These are phyloP conservation scores for Mixia osmundae DNA, from an alignment of 1,284 basidiomycete genomes.

Conservation along the genomic window DNA sequence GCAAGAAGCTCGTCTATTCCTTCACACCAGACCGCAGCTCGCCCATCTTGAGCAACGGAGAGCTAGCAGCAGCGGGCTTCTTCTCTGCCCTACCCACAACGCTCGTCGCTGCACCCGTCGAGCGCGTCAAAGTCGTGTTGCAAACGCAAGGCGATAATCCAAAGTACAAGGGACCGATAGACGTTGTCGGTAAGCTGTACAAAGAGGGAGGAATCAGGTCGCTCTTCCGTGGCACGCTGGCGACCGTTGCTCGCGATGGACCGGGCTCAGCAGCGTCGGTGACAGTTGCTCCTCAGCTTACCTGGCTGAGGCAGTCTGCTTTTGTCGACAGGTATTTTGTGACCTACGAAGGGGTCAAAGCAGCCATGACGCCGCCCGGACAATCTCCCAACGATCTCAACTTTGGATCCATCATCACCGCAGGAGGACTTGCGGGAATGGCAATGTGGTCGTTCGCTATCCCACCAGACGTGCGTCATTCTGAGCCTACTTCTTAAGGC, in stretches of 20 bases:
- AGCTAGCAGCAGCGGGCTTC: constrained; percentile 83
- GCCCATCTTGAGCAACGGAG: constrained; percentile 41
- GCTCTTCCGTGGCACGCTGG: constrained; percentile 77
- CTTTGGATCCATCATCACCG: constrained; percentile 64
- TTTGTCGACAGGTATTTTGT: constrained; percentile 57
- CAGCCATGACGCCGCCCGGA: constrained; percentile 50
- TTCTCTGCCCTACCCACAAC: constrained; percentile 85
- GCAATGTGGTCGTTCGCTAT: constrained; percentile 96
- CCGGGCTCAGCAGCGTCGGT: constrained; percentile 87
- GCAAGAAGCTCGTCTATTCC: constrained; percentile 64
- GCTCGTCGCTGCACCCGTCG: constrained; percentile 77
- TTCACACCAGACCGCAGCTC: constrained; percentile 39
- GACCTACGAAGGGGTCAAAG: constrained; percentile 86
- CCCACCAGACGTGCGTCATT: constrained; percentile 56
- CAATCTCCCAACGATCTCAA: constrained; percentile 57
- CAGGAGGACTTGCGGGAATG: constrained; percentile 83
- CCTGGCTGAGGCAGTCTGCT: not conserved
- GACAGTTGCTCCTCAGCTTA: not conserved
- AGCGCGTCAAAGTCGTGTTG: constrained; percentile 87
- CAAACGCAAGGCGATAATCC: constrained; percentile 33
- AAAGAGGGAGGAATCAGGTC: constrained; percentile 78
- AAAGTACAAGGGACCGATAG: constrained; percentile 74
- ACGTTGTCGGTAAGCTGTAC: constrained; percentile 79
- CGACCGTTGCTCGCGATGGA: constrained; percentile 81
- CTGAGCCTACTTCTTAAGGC: not conserved